Evolutionary conservation across 2,329 filamentous ascomycete species (phyloP).

Genomic region (Ascocoryne sarcoides): DNA sequence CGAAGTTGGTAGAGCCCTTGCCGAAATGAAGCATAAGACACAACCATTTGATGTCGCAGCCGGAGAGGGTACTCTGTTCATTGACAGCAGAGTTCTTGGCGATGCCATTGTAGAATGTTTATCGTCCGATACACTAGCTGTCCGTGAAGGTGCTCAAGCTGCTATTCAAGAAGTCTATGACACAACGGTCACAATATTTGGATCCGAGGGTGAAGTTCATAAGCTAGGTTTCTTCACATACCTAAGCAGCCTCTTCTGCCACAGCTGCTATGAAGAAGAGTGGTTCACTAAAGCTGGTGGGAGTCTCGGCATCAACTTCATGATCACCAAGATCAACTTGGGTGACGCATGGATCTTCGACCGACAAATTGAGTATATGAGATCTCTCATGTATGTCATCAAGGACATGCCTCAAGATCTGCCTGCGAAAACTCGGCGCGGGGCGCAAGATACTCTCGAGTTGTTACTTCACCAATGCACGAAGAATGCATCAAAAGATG

Average conservation of each 20-base stretch:
- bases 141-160: slow-evolving; percentile 74
- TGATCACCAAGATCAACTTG: slow-evolving; percentile 77
- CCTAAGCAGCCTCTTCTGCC: slow-evolving; percentile 76
- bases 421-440: slow-evolving; percentile 76
- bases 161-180: slow-evolving; percentile 73
- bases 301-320: slow-evolving; percentile 77
- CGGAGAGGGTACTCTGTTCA: slow-evolving; percentile 77
- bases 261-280: slow-evolving; percentile 93
- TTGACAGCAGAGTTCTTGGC: slow-evolving; percentile 79
- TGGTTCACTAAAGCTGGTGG: slow-evolving; percentile 98
- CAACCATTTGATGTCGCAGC: slow-evolving; percentile 73
- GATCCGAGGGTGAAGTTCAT: slow-evolving; percentile 60
- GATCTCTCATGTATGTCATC: slow-evolving; percentile 91
- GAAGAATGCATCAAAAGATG: slow-evolving; percentile 70
- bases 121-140: slow-evolving; percentile 70
- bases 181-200: slow-evolving; percentile 70
- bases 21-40: slow-evolving; percentile 65
- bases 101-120: slow-evolving; percentile 87
- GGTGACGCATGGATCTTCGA: slow-evolving; percentile 75
- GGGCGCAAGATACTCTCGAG: slow-evolving; percentile 76
- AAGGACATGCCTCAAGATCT: slow-evolving; percentile 96
- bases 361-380: slow-evolving; percentile 79
- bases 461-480: slow-evolving; percentile 71
- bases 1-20: slow-evolving; percentile 78
- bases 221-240: slow-evolving; percentile 78